Percentiles rank a stretch among this genome's conserved stretches.
Conservation (phyloP, 2,329 filamentous ascomycete species). For the Calonectria hongkongensis region DNA sequence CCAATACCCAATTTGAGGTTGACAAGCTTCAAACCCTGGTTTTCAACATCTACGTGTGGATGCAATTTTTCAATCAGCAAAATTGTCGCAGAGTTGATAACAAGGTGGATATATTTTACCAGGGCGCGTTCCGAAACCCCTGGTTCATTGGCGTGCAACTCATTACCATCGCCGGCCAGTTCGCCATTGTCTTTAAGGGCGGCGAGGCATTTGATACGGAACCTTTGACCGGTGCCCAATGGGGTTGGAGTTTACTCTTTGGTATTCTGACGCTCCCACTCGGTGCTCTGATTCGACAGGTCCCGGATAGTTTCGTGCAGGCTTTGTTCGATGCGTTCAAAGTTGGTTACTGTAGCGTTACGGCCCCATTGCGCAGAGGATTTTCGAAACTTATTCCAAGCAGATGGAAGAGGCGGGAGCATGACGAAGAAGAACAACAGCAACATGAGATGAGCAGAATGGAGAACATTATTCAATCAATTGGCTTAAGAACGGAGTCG, state of each 20-base stretch:
- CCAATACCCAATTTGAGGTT: slow-evolving; percentile 58
- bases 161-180: slow-evolving; percentile 81
- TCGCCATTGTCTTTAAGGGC: slow-evolving; percentile 83
- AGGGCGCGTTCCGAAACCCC: slow-evolving; percentile 82
- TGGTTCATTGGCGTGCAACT: slow-evolving; percentile 84
- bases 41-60: slow-evolving; percentile 92
- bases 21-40: slow-evolving; percentile 77
- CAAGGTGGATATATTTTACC: slow-evolving; percentile 85
- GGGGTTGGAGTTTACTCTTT: slow-evolving; percentile 82
- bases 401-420: slow-evolving; percentile 47
- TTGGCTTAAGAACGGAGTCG: slow-evolving; percentile 42
- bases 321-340: slow-evolving; percentile 53
- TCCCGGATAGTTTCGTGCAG: slow-evolving; percentile 61
- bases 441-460: slow-evolving; percentile 52
- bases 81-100: slow-evolving; percentile 89
- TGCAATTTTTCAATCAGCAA: slow-evolving; percentile 92
- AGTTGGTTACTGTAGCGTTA: slow-evolving; percentile 45
- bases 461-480: slow-evolving; percentile 50
- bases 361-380: slow-evolving; percentile 48
- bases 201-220: slow-evolving; percentile 79
- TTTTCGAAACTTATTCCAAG: slow-evolving; percentile 48
- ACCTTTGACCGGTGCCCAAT: slow-evolving; percentile 77
- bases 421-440: slow-evolving; percentile 42
- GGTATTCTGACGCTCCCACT: slow-evolving; percentile 81
- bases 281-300: slow-evolving; percentile 65